Evolutionary conservation across 768 basidiomycete genomes (phyloP), one percentile per base, ranked within the genome.

Genomic region (Rhodotorula paludigena): DNA sequence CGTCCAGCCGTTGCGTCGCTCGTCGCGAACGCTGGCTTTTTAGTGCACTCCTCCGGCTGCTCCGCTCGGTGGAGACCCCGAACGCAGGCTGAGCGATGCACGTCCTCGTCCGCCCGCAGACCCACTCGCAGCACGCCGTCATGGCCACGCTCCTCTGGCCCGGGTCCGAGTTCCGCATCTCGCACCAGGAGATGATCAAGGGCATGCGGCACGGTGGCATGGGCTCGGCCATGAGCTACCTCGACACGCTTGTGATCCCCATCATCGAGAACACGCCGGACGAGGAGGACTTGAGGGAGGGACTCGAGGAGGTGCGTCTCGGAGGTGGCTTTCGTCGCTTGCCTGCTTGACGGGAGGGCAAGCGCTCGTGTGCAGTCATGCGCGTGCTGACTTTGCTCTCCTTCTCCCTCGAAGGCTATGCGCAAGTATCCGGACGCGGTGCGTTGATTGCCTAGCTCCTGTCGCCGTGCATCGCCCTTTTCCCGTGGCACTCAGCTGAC

Each of bases 141-240:
- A 89, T 92, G 85, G 87, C 87, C 2, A 92, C 90, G 0, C 78
- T 93, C 42, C 81, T 91, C 23, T 90, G 86, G 84, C 81, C 83
- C 9, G 87, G 85, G 0, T 80, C 83, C 33, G 80, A 84, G 28
- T 92, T 92, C 73, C 82, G 82, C 65, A 89, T 92, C 71, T 89
- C 88, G 16, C 90, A 92, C 77, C 89, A 90, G 77, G 90, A 92
- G 85, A 92, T 92, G 91, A 93, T 92, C 77, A 93, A 93, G 77
- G 91, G 90, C 32, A 84, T 93, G 51, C 83, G 89, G 16, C 76
- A 85, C 23, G 88, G 84, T 10, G 90, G 91, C 18, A 85, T 82
- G n/a, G 89, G 88, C 2, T 78, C 80, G n/a, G 83, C 89, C 0
- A 76, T 91, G 69, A 87, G 88, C 2, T 92, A 90, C 78, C 84